A percentile compares a stretch with the other conserved stretches of the same genome.
These are phyloP conservation scores for Mikania micrantha DNA, from an alignment of 129 eudicot species.

Conservation along the genomic window DNA sequence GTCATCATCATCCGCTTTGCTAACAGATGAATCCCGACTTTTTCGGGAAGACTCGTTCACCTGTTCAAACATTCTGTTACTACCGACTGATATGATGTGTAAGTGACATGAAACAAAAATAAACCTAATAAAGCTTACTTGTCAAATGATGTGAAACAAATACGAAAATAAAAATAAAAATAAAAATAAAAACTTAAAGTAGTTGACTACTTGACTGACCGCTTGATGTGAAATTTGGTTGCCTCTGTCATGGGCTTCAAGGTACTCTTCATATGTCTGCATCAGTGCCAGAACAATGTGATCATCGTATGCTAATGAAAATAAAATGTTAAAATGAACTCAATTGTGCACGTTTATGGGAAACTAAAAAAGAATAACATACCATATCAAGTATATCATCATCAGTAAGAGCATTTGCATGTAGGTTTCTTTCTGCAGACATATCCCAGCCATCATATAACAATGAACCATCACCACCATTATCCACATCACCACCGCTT, in stretches of 20 bases:
- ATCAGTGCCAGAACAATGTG: constrained; percentile 14
- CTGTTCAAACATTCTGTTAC: constrained; percentile 28
- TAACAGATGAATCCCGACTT: constrained; percentile 43
- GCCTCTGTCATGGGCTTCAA: constrained; percentile 69
- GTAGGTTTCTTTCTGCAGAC: constrained; percentile 47
- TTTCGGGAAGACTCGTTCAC: constrained; percentile 34
- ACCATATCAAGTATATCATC: constrained; percentile 96
- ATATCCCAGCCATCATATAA: constrained; percentile 44
- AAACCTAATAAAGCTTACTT: neutral
- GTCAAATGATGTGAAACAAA: neutral
- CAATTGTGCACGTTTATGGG: neutral
- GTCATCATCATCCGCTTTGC: constrained; percentile 45
- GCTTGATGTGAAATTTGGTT: constrained; percentile 32
- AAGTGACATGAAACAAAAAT: neutral
- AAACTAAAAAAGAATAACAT: neutral
- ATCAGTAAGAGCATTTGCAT: constrained; percentile 55
- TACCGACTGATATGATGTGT: neutral
- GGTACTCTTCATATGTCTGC: constrained; percentile 96
- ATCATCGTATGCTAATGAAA: neutral
- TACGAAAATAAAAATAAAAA: neutral
- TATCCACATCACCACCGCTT: constrained; percentile 19
- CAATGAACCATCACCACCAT: constrained; percentile 33
- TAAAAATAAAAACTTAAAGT: too few relatives aligned
- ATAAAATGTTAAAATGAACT: neutral
- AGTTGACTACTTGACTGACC: too few relatives aligned